These are phyloP conservation scores for Litchi chinensis DNA, from an alignment of 345 rosid genomes.

Conservation along the genomic window DNA sequence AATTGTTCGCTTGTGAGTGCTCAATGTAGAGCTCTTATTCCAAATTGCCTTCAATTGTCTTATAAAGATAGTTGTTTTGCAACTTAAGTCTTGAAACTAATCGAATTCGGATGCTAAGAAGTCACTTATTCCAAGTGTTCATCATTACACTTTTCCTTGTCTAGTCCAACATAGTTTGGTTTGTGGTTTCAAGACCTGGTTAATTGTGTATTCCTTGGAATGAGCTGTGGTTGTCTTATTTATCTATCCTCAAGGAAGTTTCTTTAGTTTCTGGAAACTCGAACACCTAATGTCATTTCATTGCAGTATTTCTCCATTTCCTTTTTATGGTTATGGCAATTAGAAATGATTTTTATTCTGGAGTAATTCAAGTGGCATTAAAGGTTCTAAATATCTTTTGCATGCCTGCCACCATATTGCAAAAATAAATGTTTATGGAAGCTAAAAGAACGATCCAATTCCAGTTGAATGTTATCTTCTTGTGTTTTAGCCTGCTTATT, in stretches of 20 bases:
- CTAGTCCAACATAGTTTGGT: background rate
- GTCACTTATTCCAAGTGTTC: background rate
- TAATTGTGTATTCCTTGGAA: background rate
- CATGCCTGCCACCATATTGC: background rate
- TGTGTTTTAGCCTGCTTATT: background rate
- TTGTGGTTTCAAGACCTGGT: background rate
- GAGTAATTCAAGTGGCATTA: background rate
- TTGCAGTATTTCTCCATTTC: background rate
- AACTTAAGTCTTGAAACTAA: background rate
- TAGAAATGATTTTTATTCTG: background rate
- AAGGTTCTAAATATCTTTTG: background rate
- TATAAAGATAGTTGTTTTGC: background rate
- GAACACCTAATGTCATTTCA: background rate
- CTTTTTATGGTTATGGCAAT: background rate
- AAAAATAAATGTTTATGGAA: background rate
- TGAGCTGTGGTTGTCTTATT: background rate
- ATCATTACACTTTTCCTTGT: background rate
- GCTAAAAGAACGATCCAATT: background rate
- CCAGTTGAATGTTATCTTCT: background rate
- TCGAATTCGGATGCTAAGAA: background rate
- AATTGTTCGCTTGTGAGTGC: background rate
- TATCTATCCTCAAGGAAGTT: background rate
- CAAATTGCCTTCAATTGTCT: background rate
- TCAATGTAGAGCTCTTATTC: constrained; percentile 8
- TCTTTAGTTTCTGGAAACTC: constrained; percentile 3